Evolutionary conservation across 1,284 basidiomycete genomes (phyloP).

Genomic region (Sporisorium exsertum): DNA sequence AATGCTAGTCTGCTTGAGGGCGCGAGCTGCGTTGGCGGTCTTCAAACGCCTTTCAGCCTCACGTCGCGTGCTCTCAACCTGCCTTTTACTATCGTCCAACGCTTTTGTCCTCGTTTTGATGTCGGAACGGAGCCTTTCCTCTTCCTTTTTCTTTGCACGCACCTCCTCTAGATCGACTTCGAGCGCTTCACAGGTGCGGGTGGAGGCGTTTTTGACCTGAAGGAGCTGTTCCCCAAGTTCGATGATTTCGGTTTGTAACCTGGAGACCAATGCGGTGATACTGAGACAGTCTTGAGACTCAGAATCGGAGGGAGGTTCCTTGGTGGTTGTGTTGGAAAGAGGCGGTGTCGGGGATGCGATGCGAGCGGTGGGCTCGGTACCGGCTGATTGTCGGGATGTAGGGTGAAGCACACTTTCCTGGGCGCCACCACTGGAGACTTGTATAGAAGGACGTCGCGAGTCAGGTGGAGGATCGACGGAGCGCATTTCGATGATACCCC

Average conservation of each 20-base stretch:
- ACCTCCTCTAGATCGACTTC: slow-evolving; percentile 80
- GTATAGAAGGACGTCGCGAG: slow-evolving; percentile 27
- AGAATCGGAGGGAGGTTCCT: slow-evolving; percentile 2
- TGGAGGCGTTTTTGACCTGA: slow-evolving; percentile 75
- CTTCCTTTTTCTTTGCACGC: slow-evolving; percentile 81
- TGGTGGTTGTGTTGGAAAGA: neutral
- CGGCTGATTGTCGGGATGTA: slow-evolving; percentile 5
- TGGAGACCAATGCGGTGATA: slow-evolving; percentile 30
- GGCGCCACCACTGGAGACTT: slow-evolving; percentile 11
- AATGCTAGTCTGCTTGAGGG: slow-evolving; percentile 43
- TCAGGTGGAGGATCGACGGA: slow-evolving; percentile 43
- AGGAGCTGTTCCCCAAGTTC: slow-evolving; percentile 81
- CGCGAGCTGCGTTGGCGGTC: slow-evolving; percentile 76
- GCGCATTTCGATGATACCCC: slow-evolving; percentile 75
- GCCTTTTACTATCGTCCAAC: slow-evolving; percentile 86
- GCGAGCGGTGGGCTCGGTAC: slow-evolving; percentile 4
- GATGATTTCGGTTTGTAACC: slow-evolving; percentile 29
- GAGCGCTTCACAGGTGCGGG: slow-evolving; percentile 74
- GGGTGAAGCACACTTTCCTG: slow-evolving; percentile 9
- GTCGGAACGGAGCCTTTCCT: slow-evolving; percentile 82
- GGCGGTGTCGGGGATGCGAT: slow-evolving; percentile 1
- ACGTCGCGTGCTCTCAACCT: slow-evolving; percentile 80
- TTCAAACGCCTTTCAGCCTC: slow-evolving; percentile 90
- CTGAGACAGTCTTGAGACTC: slow-evolving; percentile 30
- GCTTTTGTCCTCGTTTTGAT: slow-evolving; percentile 83